phyloP scores from a whole-genome alignment of 768 basidiomycete genomes.

The Floccularia luteovirens region DNA sequence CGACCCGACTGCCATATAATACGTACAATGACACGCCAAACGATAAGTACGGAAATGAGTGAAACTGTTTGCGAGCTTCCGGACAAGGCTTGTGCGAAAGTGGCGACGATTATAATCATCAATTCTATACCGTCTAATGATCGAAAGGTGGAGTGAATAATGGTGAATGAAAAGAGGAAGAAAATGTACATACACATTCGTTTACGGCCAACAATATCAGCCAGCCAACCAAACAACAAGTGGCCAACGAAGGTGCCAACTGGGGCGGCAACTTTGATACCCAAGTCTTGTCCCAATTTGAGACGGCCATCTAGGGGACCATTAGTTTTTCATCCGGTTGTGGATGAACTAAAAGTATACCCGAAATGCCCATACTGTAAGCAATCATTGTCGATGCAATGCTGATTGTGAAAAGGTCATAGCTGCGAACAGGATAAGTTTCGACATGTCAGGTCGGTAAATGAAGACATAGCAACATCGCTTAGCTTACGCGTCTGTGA shows the following conservation, averaged over 20 bases:
- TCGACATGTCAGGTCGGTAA: too few relatives aligned
- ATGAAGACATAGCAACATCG: not conserved
- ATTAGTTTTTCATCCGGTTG: not conserved
- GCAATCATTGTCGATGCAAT: conserved; percentile 80
- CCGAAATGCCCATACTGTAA: conserved; percentile 62
- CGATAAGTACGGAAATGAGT: conserved; percentile 69
- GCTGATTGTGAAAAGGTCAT: conserved; percentile 88
- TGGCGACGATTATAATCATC: conserved; percentile 75
- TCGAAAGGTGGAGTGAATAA: not conserved
- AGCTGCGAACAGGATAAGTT: conserved; percentile 25
- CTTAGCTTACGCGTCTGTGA: conserved; percentile 66
- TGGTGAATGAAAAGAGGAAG: not conserved
- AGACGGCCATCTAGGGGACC: conserved; percentile 13
- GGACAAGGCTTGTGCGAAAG: conserved; percentile 73
- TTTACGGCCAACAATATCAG: conserved; percentile 74
- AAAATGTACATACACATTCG: conserved; percentile 54
- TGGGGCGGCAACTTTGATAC: conserved; percentile 71
- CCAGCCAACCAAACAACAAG: conserved; percentile 73
- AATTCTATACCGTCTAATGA: conserved; percentile 58
- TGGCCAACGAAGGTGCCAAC: conserved; percentile 73
- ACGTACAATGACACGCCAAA: conserved; percentile 72
- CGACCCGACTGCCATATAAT: too few relatives aligned
- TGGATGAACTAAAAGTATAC: conserved; percentile 11
- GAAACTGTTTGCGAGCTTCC: conserved; percentile 58
- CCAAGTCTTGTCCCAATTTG: conserved; percentile 58